Evolutionary conservation across 345 rosid genomes (phyloP).

Genomic region (Corchorus capsularis): DNA sequence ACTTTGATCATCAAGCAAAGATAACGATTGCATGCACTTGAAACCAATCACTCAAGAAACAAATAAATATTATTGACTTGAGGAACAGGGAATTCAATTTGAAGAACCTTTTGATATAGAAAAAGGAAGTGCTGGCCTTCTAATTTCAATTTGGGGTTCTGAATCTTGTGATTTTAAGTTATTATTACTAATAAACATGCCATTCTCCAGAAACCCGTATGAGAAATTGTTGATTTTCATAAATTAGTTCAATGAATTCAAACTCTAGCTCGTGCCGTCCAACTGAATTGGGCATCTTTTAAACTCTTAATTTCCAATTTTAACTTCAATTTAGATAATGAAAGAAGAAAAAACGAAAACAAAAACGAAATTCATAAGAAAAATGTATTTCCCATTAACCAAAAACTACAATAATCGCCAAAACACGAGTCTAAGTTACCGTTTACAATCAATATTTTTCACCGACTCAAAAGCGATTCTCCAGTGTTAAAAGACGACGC

Average conservation of each 20-base stretch:
- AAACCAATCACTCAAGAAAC: background rate
- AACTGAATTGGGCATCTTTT: too few species aligned
- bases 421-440: background rate
- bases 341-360: background rate
- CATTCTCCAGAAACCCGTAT: too few species aligned
- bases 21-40: background rate
- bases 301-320: too few species aligned
- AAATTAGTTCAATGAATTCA: too few species aligned
- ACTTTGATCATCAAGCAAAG: background rate
- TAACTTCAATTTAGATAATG: too few species aligned
- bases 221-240: too few species aligned
- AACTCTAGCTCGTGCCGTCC: too few species aligned
- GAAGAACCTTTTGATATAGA: background rate
- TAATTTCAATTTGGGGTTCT: background rate
- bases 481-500: conserved; percentile 69
- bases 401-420: background rate
- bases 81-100: background rate
- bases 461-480: background rate
- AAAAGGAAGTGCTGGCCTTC: background rate
- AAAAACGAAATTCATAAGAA: background rate
- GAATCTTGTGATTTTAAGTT: background rate
- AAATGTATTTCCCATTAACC: background rate
- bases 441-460: background rate
- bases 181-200: too few species aligned
- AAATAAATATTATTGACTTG: background rate